Evolutionary conservation across 345 rosid species (phyloP).

Genomic region (Conringia planisiliqua): DNA sequence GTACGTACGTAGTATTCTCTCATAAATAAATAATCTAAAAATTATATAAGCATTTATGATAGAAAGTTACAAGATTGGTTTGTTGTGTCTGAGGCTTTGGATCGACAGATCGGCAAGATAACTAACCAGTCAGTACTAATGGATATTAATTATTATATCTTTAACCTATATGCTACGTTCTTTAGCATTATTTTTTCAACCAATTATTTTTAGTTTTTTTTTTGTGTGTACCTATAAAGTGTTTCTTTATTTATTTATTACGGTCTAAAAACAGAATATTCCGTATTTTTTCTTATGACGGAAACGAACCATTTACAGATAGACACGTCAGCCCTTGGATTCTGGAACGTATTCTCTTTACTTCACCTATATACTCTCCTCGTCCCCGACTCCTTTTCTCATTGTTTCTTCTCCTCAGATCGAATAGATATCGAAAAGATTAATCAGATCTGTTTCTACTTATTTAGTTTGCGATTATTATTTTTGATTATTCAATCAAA

Average conservation of each 20-base stretch:
- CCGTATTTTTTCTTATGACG: neutral
- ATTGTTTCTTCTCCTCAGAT: neutral
- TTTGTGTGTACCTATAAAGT: neutral
- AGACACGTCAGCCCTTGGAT: slow-evolving; percentile 33
- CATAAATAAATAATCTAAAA: neutral
- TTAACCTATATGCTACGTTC: neutral
- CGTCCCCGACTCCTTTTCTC: neutral
- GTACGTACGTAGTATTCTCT: neutral
- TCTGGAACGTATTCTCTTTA: slow-evolving; percentile 3
- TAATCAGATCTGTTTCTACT: neutral
- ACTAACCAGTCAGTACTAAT: neutral
- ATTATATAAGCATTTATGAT: slow-evolving; percentile 8
- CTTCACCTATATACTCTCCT: slow-evolving; percentile 16
- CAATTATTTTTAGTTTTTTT: neutral
- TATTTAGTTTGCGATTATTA: neutral
- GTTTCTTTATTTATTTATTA: neutral
- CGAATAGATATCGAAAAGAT: neutral
- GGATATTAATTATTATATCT: neutral
- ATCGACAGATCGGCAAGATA: slow-evolving; percentile 3
- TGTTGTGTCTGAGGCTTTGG: slow-evolving; percentile 5
- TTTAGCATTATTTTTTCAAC: neutral
- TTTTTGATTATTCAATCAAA: neutral
- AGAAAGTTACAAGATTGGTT: slow-evolving; percentile 13
- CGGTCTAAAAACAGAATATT: slow-evolving; percentile 3
- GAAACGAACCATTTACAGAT: slow-evolving; percentile 2